Conservation (phyloP, 352 stramenopile species). For the Elongisporangium undulatum region DNA sequence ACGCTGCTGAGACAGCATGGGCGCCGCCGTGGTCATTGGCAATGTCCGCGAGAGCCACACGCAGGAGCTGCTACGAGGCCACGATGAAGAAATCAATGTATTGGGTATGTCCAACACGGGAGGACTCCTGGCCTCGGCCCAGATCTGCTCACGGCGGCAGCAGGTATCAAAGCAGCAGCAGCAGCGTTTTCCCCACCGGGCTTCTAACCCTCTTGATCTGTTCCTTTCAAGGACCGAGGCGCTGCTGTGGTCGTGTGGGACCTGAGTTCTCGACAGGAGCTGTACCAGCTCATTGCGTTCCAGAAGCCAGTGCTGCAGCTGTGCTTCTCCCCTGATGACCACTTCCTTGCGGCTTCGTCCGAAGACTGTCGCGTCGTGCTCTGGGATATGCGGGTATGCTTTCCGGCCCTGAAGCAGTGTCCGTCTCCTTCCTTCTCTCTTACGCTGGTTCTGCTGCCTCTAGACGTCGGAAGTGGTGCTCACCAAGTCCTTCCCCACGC, state of each 20-base stretch:
- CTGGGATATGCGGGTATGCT: constrained; percentile 68
- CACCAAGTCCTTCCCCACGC: constrained; percentile 55
- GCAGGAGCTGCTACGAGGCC: constrained; percentile 45
- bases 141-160: constrained; percentile 31
- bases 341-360: constrained; percentile 63
- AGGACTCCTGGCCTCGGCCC: constrained; percentile 36
- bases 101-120: constrained; percentile 37
- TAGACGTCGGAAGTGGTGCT: constrained; percentile 73
- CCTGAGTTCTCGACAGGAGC: constrained; percentile 26
- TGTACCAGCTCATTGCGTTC: constrained; percentile 59
- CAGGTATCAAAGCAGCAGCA: not conserved
- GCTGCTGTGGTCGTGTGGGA: constrained; percentile 49
- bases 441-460: constrained; percentile 1
- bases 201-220: too few species aligned
- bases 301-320: constrained; percentile 58
- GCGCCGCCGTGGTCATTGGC: constrained; percentile 41
- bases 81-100: constrained; percentile 55
- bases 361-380: constrained; percentile 65
- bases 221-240: constrained; percentile 32
- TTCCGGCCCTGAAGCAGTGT: not conserved
- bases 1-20: constrained; percentile 25
- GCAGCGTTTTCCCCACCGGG: too few species aligned
- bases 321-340: constrained; percentile 71
- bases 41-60: constrained; percentile 45
- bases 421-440: not conserved